These are phyloP conservation scores for Phytophthora cryptogea DNA, from an alignment of 352 stramenopile species.

Conservation along the genomic window DNA sequence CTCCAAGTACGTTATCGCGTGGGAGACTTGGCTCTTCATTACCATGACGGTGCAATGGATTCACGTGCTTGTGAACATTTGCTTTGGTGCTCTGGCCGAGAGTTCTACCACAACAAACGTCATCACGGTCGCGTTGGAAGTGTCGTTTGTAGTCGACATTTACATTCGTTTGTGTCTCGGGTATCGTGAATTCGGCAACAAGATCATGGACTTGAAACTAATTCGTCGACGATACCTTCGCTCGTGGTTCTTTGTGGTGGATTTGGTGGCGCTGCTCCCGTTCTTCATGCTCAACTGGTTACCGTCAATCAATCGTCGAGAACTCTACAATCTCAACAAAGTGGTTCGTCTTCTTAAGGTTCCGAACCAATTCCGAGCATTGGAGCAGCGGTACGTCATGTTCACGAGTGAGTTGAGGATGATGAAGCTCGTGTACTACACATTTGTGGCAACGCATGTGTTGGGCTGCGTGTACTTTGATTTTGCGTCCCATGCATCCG, in stretches of 20 bases:
- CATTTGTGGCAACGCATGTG: constrained; percentile 44
- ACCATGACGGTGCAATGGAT: constrained; percentile 44
- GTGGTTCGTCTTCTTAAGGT: constrained; percentile 47
- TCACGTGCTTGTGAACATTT: constrained; percentile 43
- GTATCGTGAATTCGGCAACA: constrained; percentile 64
- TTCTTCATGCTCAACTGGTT: constrained; percentile 54
- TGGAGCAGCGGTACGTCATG: constrained; percentile 51
- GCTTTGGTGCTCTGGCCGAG: constrained; percentile 27
- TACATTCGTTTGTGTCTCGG: constrained; percentile 48
- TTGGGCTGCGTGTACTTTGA: constrained; percentile 64
- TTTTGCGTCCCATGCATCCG: constrained; percentile 40
- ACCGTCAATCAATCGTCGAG: constrained; percentile 23
- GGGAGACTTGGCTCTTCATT: constrained; percentile 37
- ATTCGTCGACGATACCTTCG: constrained; percentile 45
- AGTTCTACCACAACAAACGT: constrained; percentile 11
- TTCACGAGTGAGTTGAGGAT: constrained; percentile 49
- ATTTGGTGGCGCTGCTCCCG: constrained; percentile 44
- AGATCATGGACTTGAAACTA: constrained; percentile 48
- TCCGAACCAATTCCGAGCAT: constrained; percentile 26
- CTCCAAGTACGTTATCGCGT: constrained; percentile 28
- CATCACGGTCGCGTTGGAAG: constrained; percentile 37
- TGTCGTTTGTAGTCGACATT: constrained; percentile 49
- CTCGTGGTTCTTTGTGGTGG: constrained; percentile 45
- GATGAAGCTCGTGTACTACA: constrained; percentile 62
- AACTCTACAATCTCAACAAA: constrained; percentile 66